Base-by-base conservation (phyloP, 495 filamentous ascomycete species). In the Neurospora sp. region DNA sequence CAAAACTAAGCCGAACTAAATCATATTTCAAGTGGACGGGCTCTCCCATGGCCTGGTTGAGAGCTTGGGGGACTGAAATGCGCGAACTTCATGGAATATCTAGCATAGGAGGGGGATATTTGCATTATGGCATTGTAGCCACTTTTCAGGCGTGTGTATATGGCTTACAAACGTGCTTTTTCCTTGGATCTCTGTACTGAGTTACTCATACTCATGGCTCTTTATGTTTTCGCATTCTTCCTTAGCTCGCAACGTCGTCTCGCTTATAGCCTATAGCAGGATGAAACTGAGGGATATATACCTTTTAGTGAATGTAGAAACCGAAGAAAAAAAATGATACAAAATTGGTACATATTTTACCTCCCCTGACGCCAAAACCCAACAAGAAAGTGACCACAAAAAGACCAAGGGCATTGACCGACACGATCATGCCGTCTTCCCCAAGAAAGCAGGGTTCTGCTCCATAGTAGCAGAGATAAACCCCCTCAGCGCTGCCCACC, bases 401-500 rank as follows among this genome's bases (percentile, higher is more conserved):
- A 69, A 14, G 35, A 59, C 5, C 5, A 59, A 2, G 46, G 1
- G 0, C 48, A 59, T 27, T 59, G 0, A 31, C 4, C 23, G 35
- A 18, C 18, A n/a, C n/a, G 46, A 37, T 71, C 35, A 66, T 18
- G 20, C 44, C 16, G 70, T 69, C 73, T 79, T 78, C 10, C 40
- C 48, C 69, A 77, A 72, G 79, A 92, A 92, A 10, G 87, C 90
- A 35, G 90, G 88, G 70, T 92, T 92, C 77, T 90, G 89, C 77
- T 93, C 90, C 90, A 92, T 90, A 0, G 90, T 93, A 73, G 90
- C 86, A 0, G 90, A 88, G 44, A 94, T 91, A 72, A 92, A 92
- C 39, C 83, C 87, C 71, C 90, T 85, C 76, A 93, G 78, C 23
- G 90, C 90, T 46, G 90, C 90, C 90, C 90, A 93, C 46, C 90